Conservation (phyloP, 2,329 filamentous ascomycete genomes). For the Clarireedia paspali region DNA sequence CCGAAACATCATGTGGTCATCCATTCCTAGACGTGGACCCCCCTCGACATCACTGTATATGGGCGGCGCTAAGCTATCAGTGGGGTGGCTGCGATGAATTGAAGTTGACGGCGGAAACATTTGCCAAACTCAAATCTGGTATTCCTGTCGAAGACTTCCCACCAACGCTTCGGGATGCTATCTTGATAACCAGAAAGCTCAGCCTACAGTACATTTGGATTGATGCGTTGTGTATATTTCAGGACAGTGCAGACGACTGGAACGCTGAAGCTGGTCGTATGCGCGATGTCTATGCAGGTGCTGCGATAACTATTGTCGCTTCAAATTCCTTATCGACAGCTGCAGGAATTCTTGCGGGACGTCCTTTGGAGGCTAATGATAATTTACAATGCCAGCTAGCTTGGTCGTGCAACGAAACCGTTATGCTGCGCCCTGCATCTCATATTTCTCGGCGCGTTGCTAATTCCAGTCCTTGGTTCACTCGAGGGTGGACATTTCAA, state of each 20-base stretch:
- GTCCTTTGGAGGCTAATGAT: not conserved
- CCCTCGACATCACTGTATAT: not conserved
- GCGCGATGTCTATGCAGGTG: conserved; percentile 5
- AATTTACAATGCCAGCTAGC: not conserved
- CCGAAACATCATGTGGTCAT: not conserved
- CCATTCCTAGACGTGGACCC: not conserved
- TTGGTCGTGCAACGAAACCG: not conserved
- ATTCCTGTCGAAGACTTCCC: conserved; percentile 1
- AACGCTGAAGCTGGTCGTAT: conserved; percentile 1
- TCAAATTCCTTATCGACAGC: conserved; percentile 4
- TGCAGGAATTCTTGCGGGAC: conserved; percentile 2
- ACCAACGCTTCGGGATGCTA: not conserved
- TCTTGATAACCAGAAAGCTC: not conserved
- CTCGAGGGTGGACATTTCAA: conserved; percentile 7
- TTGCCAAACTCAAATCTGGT: not conserved
- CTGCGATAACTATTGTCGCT: conserved; percentile 1
- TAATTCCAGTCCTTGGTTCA: conserved; percentile 4
- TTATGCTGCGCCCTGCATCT: not conserved
- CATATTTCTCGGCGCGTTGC: conserved; percentile 6
- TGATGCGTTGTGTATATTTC: conserved; percentile 5
- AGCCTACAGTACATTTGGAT: conserved; percentile 7
- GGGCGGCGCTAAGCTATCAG: conserved; percentile 5
- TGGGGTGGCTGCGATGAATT: conserved; percentile 2
- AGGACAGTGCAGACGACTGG: conserved; percentile 6
- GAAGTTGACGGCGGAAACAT: not conserved